phyloP scores from a whole-genome alignment of 192 early-diverging fungal species.

The Ramicandelaber brevisporus region DNA sequence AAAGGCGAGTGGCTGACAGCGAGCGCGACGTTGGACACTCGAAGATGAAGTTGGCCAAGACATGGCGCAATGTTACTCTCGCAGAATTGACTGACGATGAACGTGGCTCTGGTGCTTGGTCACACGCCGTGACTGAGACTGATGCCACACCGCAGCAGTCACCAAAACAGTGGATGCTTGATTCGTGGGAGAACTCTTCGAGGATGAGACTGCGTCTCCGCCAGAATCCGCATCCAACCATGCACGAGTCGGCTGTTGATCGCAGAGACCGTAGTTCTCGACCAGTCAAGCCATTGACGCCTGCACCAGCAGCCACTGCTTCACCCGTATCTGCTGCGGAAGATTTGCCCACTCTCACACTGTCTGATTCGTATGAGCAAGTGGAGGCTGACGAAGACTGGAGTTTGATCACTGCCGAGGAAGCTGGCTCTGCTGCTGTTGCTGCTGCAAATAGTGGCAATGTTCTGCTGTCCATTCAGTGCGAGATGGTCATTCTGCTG shows the following conservation, averaged over 20 bases:
- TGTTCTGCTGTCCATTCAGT: no score
- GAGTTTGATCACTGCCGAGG: slow-evolving; percentile 12
- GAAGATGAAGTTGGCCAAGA: slow-evolving; percentile 3
- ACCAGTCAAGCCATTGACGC: background rate
- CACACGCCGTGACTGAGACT: slow-evolving; percentile 4
- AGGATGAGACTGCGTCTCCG: slow-evolving; percentile 11
- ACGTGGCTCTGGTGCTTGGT: slow-evolving; percentile 8
- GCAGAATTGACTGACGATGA: slow-evolving; percentile 4
- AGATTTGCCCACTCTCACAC: slow-evolving; percentile 7
- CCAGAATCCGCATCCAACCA: slow-evolving; percentile 5
- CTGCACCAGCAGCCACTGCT: background rate
- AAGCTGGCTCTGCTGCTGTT: slow-evolving; percentile 5
- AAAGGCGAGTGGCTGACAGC: slow-evolving; percentile 6
- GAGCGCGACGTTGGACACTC: slow-evolving; percentile 5
- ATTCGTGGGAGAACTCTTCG: slow-evolving; percentile 8
- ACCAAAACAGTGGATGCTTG: slow-evolving; percentile 10
- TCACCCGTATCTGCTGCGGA: slow-evolving; percentile 1
- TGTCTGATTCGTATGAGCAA: slow-evolving; percentile 5
- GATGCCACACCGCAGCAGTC: slow-evolving; percentile 11
- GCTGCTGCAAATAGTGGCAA: no score
- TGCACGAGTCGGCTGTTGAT: slow-evolving; percentile 7
- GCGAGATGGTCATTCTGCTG: no score
- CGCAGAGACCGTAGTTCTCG: slow-evolving; percentile 7
- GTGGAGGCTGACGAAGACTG: slow-evolving; percentile 7
- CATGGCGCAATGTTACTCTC: background rate